Evolutionary conservation across 345 rosid genomes (phyloP), one percentile per base, ranked within the genome.

Genomic region (Eucalyptus brandiana): DNA sequence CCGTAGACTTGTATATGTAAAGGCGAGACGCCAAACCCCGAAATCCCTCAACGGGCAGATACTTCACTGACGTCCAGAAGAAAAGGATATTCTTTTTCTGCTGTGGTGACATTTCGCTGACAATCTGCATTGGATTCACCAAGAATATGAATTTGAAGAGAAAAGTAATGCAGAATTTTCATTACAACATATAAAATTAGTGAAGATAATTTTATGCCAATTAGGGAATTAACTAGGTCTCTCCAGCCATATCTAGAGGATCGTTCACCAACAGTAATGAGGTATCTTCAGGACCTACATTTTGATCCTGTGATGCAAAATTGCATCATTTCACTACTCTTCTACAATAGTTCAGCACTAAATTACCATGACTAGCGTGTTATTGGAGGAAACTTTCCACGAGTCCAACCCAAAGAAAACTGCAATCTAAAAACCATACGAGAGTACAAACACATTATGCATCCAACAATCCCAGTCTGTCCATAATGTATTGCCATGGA

Each of bases 61-160:
- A 93, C 94, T 93, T 97, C 85, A 92, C 92, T 15, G 99, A 98
- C n/a, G 99, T 96, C 99, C 99, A 96, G 88, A 97, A 97, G 97
- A 88, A 96, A 50, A 96, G 96, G 87, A 98, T 94, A 47, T 91
- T 91, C 91, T 92, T 93, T 89, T 91, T 91, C 92, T 95, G 98
- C 86, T 94, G 96, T 19, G 94, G 93, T 34, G 99, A 92, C 98
- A 98, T 94, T 89, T 89, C 95, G 86, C 90, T 93, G 65, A 98
- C 92, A 91, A 95, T 92, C 99, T 98, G 94, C 92, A 93, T 90
- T 50, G 30, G 51, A 87, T 87, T 58, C 49, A 87, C n/a, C 37
- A 80, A 48, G 81, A 48, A 53, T 86, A 44, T 28, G 58, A 53
- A 40, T 48, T 69, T 87, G 88, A 83, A 76, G 28, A 26, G 17